Conservation (phyloP, 2,329 filamentous ascomycete genomes). For the Aspergillus ochraceus region DNA sequence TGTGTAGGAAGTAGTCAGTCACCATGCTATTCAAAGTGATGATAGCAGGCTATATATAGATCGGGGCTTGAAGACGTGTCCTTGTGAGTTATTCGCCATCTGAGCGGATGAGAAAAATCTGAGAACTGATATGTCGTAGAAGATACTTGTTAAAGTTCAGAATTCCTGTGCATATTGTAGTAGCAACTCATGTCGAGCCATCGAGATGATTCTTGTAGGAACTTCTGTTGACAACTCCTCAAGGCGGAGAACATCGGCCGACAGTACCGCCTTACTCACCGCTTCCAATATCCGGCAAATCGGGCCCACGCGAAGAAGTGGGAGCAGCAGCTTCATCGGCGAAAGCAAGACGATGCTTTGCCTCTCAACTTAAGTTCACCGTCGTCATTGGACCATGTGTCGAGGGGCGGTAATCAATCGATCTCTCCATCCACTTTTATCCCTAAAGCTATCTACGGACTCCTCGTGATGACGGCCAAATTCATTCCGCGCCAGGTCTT, state of each 20-base stretch:
- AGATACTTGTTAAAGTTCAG: too few species aligned
- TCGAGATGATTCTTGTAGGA: too few species aligned
- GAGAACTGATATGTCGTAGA: too few species aligned
- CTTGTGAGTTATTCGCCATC: too few species aligned
- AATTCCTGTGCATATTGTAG: too few species aligned
- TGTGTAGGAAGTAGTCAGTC: too few species aligned
- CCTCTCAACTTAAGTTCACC: not conserved
- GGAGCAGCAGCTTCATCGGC: not conserved
- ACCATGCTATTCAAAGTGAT: too few species aligned
- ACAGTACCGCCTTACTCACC: constrained; percentile 9
- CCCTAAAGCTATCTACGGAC: not conserved
- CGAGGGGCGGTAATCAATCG: not conserved
- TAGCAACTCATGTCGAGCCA: too few species aligned
- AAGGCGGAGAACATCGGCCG: not conserved
- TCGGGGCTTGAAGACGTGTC: too few species aligned
- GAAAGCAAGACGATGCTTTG: not conserved
- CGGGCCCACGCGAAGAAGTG: not conserved
- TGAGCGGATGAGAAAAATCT: too few species aligned
- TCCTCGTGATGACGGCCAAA: constrained; percentile 27
- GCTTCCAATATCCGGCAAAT: constrained; percentile 2
- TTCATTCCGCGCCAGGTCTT: constrained; percentile 77
- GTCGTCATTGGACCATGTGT: constrained; percentile 1
- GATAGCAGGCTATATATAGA: too few species aligned
- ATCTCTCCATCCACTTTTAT: not conserved
- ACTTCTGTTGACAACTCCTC: not conserved